These are phyloP conservation scores for Ensete glaucum DNA, from an alignment of 176 grass and related monocot species.

Conservation along the genomic window DNA sequence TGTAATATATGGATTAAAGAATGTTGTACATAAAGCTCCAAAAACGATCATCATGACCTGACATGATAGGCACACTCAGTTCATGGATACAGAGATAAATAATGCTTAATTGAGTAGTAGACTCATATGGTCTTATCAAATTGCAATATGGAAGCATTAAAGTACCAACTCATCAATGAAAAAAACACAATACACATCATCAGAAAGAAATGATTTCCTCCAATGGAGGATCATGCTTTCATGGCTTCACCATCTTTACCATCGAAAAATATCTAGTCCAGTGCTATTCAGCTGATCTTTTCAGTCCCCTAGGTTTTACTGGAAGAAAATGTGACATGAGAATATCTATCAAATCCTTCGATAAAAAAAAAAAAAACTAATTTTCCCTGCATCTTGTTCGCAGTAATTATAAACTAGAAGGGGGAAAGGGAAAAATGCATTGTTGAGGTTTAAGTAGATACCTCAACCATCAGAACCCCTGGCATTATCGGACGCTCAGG, in stretches of 20 bases:
- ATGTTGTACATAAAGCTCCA: no score
- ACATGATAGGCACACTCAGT: no score
- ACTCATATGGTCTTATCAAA: no score
- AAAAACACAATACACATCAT: neutral
- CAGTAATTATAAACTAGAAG: neutral
- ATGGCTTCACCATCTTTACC: neutral
- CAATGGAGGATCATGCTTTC: neutral
- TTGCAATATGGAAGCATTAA: no score
- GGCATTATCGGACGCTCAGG: conserved; percentile 31
- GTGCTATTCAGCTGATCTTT: neutral
- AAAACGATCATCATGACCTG: no score
- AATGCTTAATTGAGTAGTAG: no score
- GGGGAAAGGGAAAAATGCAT: neutral
- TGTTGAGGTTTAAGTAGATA: conserved; percentile 5
- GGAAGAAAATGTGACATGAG: no score
- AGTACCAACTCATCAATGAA: no score
- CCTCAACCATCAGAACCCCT: conserved; percentile 54
- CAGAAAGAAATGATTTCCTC: neutral
- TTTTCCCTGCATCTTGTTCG: neutral
- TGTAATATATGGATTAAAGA: no score
- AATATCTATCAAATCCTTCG: no score
- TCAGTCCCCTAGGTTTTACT: neutral
- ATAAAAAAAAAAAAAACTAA: no score
- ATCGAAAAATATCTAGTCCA: neutral
- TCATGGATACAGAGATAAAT: no score